phyloP scores from a whole-genome alignment of 2,329 filamentous ascomycete genomes.

The Botrytis tulipae region DNA sequence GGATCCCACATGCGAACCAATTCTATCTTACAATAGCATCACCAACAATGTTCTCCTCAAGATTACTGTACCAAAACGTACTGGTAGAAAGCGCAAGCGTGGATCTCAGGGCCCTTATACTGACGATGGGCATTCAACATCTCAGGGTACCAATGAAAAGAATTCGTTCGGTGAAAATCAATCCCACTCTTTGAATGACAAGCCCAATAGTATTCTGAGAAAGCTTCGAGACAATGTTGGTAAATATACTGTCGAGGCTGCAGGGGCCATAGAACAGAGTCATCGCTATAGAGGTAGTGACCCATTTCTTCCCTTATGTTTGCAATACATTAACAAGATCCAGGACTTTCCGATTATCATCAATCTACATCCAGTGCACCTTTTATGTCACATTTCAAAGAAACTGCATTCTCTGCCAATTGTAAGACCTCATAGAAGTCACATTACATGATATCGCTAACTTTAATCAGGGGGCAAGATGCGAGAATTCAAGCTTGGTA shows the following conservation, averaged over 20 bases:
- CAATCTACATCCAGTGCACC: slow-evolving; percentile 67
- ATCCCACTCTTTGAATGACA: slow-evolving; percentile 51
- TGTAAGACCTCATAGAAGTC: slow-evolving; percentile 48
- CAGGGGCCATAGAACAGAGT: slow-evolving; percentile 73
- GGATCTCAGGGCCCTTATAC: slow-evolving; percentile 68
- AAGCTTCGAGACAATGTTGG: slow-evolving; percentile 69
- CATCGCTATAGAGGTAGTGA: slow-evolving; percentile 75
- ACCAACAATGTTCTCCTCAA: slow-evolving; percentile 85
- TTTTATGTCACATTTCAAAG: slow-evolving; percentile 69
- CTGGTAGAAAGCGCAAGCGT: slow-evolving; percentile 79
- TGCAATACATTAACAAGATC: slow-evolving; percentile 10
- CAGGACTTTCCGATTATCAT: slow-evolving; percentile 80
- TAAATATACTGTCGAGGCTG: slow-evolving; percentile 64
- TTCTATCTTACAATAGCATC: slow-evolving; percentile 71
- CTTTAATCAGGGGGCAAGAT: slow-evolving; percentile 50
- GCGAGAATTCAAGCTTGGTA: slow-evolving; percentile 65
- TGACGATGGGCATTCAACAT: slow-evolving; percentile 27
- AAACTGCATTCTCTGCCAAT: slow-evolving; percentile 69
- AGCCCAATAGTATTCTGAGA: slow-evolving; percentile 55
- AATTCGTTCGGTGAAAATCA: slow-evolving; percentile 34
- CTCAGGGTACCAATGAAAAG: background rate
- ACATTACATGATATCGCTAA: slow-evolving; percentile 24
- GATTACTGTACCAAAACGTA: slow-evolving; percentile 81
- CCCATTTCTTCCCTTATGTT: background rate
- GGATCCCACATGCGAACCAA: slow-evolving; percentile 73